These are phyloP conservation scores for Fusarium hostae DNA, from an alignment of 2,329 filamentous ascomycete genomes.

Conservation along the genomic window DNA sequence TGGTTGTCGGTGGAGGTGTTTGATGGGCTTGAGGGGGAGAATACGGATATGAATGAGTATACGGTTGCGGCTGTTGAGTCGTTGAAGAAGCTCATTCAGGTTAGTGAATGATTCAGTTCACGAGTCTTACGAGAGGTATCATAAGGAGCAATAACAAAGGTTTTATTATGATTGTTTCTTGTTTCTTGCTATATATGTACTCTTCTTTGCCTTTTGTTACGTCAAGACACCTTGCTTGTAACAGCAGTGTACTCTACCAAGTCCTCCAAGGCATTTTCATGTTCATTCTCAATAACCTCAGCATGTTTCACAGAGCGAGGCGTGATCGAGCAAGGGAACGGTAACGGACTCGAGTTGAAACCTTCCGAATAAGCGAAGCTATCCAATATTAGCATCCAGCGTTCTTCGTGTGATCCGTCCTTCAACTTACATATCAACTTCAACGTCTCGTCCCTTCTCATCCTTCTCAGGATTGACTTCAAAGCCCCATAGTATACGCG, in stretches of 20 bases:
- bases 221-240: constrained; percentile 38
- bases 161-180: accelerated
- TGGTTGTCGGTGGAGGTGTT: constrained; percentile 79
- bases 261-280: constrained; percentile 36
- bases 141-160: neutral
- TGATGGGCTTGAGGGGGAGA: constrained; percentile 52
- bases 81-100: constrained; percentile 10
- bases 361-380: constrained; percentile 57
- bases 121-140: accelerated
- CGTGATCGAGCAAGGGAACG: constrained; percentile 54
- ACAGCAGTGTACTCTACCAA: constrained; percentile 44
- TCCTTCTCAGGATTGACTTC: constrained; percentile 49
- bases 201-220: neutral
- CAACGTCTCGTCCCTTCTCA: constrained; percentile 45
- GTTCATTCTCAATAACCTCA: constrained; percentile 49
- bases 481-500: constrained; percentile 66
- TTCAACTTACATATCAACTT: constrained; percentile 53
- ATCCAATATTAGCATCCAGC: neutral
- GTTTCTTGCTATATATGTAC: accelerated
- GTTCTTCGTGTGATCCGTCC: accelerated
- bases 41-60: constrained; percentile 21
- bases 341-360: constrained; percentile 55
- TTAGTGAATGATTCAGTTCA: neutral
- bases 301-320: constrained; percentile 49
- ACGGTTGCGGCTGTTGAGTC: constrained; percentile 19